Evolutionary conservation across 345 rosid genomes (phyloP).

Genomic region (Salix viminalis): DNA sequence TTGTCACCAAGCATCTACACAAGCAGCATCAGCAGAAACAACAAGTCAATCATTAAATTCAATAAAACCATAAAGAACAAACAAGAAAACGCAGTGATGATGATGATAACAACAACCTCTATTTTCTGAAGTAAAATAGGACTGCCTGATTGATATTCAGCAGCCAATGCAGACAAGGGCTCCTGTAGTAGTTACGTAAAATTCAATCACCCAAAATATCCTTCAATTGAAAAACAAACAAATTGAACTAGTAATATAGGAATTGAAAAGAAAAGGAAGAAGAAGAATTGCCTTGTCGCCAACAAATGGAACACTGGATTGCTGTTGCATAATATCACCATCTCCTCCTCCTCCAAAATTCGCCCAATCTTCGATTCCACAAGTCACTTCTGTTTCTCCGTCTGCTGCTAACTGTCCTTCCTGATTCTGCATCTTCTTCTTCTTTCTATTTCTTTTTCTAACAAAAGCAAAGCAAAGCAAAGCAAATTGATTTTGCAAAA

Average conservation of each 20-base stretch:
- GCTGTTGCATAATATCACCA: conserved; percentile 57
- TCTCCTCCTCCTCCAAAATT: conserved; percentile 12
- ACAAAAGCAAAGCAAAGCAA: neutral
- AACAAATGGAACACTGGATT: conserved; percentile 47
- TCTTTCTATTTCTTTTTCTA: neutral
- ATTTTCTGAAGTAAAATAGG: conserved; percentile 88
- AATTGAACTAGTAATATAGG: neutral
- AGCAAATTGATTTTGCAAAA: neutral
- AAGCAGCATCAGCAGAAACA: neutral
- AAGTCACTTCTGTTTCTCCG: neutral
- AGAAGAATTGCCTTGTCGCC: conserved; percentile 63
- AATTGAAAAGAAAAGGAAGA: neutral
- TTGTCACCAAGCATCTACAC: conserved; percentile 62
- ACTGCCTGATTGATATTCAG: conserved; percentile 83
- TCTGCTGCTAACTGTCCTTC: conserved; percentile 1
- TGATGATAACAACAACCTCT: conserved; percentile 41
- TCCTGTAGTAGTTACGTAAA: conserved; percentile 47
- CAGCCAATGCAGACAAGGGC: conserved; percentile 75
- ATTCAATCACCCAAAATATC: neutral
- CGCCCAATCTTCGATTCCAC: conserved; percentile 16
- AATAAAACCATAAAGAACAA: neutral
- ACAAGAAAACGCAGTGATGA: neutral
- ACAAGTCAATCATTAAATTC: neutral
- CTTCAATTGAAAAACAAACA: neutral
- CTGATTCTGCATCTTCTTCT: conserved; percentile 23